phyloP scores from a whole-genome alignment of 2,329 filamentous ascomycete species.

The Teratosphaeria viscida region DNA sequence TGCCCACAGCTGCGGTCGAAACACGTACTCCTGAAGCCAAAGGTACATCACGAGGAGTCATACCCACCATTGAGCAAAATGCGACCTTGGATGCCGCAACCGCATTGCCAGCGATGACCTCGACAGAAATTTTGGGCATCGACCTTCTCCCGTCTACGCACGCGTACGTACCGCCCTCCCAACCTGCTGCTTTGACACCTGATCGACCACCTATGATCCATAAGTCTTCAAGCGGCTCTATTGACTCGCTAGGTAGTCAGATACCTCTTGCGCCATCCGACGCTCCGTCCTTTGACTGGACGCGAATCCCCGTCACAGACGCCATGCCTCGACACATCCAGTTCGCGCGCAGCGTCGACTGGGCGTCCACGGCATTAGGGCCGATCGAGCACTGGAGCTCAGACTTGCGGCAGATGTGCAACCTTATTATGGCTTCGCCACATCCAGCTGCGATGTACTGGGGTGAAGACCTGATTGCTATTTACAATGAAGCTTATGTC shows the following conservation, averaged over 20 bases:
- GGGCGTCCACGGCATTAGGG: constrained; percentile 61
- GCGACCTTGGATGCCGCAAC: background rate
- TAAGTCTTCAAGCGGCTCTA: constrained; percentile 2
- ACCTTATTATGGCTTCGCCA: constrained; percentile 69
- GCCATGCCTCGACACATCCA: constrained; percentile 60
- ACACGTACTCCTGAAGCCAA: background rate
- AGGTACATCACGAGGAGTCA: constrained; percentile 2
- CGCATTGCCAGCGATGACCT: background rate
- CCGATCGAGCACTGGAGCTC: constrained; percentile 61
- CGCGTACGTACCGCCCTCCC: constrained; percentile 15
- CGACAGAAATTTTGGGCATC: constrained; percentile 7
- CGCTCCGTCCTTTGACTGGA: constrained; percentile 67
- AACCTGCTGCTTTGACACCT: constrained; percentile 1
- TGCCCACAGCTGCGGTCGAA: background rate
- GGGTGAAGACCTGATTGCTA: constrained; percentile 57
- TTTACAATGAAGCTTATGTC: constrained; percentile 65
- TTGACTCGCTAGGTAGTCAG: constrained; percentile 11
- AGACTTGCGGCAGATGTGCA: constrained; percentile 67
- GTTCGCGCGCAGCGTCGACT: constrained; percentile 62
- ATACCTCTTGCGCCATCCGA: constrained; percentile 18
- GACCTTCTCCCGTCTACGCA: constrained; percentile 13
- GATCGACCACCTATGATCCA: background rate
- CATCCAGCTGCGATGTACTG: constrained; percentile 53
- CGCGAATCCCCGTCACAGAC: constrained; percentile 53
- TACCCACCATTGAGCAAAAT: constrained; percentile 16